A percentile compares a stretch with the other conserved stretches of the same genome.
Evolutionary conservation across 805 yeast genomes (phyloP).

Genomic region (Myxozyma monticola): DNA sequence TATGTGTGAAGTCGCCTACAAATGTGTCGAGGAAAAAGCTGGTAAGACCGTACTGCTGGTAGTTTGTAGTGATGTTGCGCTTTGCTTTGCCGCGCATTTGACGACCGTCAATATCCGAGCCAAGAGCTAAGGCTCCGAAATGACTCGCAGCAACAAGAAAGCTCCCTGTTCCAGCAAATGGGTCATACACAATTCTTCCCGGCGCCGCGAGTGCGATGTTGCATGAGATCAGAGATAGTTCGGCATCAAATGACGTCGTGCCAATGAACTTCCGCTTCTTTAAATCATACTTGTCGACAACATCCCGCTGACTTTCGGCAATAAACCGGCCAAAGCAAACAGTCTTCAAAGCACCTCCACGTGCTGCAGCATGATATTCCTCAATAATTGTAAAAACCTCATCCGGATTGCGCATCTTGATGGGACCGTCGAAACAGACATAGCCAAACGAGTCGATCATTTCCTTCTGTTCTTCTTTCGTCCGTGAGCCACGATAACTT

Average conservation of each 20-base stretch:
- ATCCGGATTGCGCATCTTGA: constrained; percentile 75
- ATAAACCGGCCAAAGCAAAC: constrained; percentile 79
- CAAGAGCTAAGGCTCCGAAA: constrained; percentile 67
- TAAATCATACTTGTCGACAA: constrained; percentile 76
- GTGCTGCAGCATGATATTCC: constrained; percentile 52
- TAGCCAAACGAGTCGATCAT: constrained; percentile 72
- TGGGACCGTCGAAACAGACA: constrained; percentile 72
- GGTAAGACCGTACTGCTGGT: constrained; percentile 66
- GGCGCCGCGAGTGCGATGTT: constrained; percentile 75
- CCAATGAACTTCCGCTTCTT: constrained; percentile 85
- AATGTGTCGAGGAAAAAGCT: constrained; percentile 67
- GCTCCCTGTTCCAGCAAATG: constrained; percentile 96
- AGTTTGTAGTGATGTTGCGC: constrained; percentile 58
- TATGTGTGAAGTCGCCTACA: constrained; percentile 94
- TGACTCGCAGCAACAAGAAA: constrained; percentile 85
- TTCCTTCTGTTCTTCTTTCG: constrained; percentile 51
- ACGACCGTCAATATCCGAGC: constrained; percentile 89
- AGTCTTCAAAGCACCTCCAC: constrained; percentile 18
- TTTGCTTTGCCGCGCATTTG: constrained; percentile 67
- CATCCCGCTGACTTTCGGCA: constrained; percentile 61
- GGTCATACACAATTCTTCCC: constrained; percentile 78
- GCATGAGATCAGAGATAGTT: constrained; percentile 80
- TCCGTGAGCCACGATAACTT: constrained; percentile 70
- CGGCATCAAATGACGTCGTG: constrained; percentile 96
- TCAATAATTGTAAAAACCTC: constrained; percentile 71